Percentiles rank a stretch among this genome's conserved stretches.
Conservation (phyloP, 2,329 filamentous ascomycete species). For the Arthroderma sp. region DNA sequence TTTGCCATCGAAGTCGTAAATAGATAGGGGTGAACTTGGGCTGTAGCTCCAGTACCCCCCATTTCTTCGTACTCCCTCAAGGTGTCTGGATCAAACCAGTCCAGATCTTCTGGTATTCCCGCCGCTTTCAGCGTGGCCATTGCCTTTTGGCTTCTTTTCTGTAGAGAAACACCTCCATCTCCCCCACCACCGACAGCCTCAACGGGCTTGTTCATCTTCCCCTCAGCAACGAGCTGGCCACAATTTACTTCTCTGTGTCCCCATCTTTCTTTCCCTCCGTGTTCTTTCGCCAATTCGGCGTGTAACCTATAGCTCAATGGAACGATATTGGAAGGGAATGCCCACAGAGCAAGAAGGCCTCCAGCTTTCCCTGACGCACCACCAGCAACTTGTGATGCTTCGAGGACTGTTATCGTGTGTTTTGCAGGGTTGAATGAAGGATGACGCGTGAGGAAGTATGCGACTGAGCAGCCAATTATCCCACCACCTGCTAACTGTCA, state of each 20-base stretch:
- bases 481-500: constrained; percentile 53
- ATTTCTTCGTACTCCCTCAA: constrained; percentile 66
- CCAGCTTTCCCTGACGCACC: constrained; percentile 92
- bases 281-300: constrained; percentile 68
- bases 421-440: constrained; percentile 60
- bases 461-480: constrained; percentile 82
- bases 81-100: constrained; percentile 64
- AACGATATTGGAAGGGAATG: constrained; percentile 73
- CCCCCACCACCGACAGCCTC: constrained; percentile 14
- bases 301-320: constrained; percentile 77
- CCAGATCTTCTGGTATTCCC: constrained; percentile 60
- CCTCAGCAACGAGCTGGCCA: constrained; percentile 47
- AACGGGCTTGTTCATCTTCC: constrained; percentile 17
- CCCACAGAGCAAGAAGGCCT: constrained; percentile 80
- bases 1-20: constrained; percentile 78
- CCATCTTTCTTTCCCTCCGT: constrained; percentile 67
- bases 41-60: constrained; percentile 67
- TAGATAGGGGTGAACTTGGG: constrained; percentile 83
- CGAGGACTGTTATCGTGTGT: constrained; percentile 73
- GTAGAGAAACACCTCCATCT: constrained; percentile 36
- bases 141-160: constrained; percentile 43
- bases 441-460: constrained; percentile 83
- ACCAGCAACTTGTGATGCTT: constrained; percentile 74
- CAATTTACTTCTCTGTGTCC: constrained; percentile 72
- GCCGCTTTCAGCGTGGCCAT: constrained; percentile 41